These are phyloP conservation scores for Picochlorum costavermella DNA, from an alignment of 139 green algal species.

Conservation along the genomic window DNA sequence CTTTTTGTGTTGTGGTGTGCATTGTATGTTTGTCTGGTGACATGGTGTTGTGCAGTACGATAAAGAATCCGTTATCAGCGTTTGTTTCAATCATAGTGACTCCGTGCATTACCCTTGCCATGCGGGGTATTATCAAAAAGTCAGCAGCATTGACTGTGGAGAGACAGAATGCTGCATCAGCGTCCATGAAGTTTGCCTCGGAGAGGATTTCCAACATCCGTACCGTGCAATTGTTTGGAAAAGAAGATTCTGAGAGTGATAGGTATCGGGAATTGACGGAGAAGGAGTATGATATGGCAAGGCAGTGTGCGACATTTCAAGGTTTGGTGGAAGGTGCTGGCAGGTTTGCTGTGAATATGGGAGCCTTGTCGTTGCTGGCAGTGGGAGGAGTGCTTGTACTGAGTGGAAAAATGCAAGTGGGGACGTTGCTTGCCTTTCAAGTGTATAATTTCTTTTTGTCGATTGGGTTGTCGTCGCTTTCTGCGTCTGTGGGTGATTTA, in stretches of 20 bases:
- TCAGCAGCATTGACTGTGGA: slow-evolving; percentile 12
- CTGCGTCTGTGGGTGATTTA: slow-evolving; percentile 23
- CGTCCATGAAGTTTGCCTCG: slow-evolving; percentile 22
- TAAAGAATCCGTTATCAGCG: slow-evolving; percentile 23
- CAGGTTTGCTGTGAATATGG: slow-evolving; percentile 25
- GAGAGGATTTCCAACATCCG: slow-evolving; percentile 19
- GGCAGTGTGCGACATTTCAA: slow-evolving; percentile 24
- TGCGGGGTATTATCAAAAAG: slow-evolving; percentile 21
- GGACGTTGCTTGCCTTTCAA: slow-evolving; percentile 12
- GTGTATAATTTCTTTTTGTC: slow-evolving; percentile 29
- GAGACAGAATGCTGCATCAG: slow-evolving; percentile 12
- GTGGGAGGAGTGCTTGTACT: slow-evolving; percentile 28
- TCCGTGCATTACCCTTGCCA: slow-evolving; percentile 12
- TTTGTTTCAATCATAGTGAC: slow-evolving; percentile 18
- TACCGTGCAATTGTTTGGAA: slow-evolving; percentile 28
- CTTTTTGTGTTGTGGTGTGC: neutral
- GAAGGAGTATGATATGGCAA: slow-evolving; percentile 5
- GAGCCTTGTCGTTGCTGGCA: slow-evolving; percentile 21
- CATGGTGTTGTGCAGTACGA: neutral
- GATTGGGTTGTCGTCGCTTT: slow-evolving; percentile 15
- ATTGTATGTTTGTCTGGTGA: neutral
- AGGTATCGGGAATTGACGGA: slow-evolving; percentile 5
- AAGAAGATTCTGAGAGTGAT: slow-evolving; percentile 14
- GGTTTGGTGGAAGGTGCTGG: slow-evolving; percentile 27
- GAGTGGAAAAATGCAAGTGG: slow-evolving; percentile 8